Evolutionary conservation across 1,284 basidiomycete species (phyloP), one percentile per base, ranked within the genome.

Genomic region (Trametes versicolor): DNA sequence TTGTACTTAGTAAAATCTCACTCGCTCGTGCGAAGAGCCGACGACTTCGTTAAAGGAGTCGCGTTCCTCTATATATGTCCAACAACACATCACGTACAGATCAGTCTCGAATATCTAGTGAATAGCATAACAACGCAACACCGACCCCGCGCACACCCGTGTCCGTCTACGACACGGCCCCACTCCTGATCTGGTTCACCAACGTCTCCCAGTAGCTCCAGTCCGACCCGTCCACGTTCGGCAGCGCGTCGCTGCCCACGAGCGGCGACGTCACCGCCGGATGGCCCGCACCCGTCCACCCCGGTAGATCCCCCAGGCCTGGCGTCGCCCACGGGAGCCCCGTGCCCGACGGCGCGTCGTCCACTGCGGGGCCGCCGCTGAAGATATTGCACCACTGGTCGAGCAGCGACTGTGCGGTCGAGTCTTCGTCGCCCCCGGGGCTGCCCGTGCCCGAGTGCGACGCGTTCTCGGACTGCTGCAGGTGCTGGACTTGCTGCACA

Each of bases 361-460:
- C 90, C 17, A 87, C 72, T 1, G 83, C 81, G 8, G 86, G 76
- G 15, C 83, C 83, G 66, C 88, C 89, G 73, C 85, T 91, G 68
- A 93, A 86, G 21, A 88, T 87, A 66, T 89, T 90, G 73, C 87
- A 91, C 92, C 92, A 94, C 69, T 93, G 89, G 73, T 94, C 92
- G 55, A 94, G 80, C 62, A 94, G 75, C 19, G 85, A 85, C 72
- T 94, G 92, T 8, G 92, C 92, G 15, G 88, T 80, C 41, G 85
- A 88, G 71, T 93, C 91, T 27, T 94, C 92, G 37, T 93, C 92
- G 41, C 81, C 85, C 60, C 82, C 84, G 4, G 91, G 91, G 74
- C 91, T 92, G 19, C 84, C 86, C 10, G 67, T 66, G 6, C 70
- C 74, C 1, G 74, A 73, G 15, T 67, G 66, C 0, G 75, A 70